Conservation (phyloP, 129 eudicot species). For the Centaurea solstitialis region DNA sequence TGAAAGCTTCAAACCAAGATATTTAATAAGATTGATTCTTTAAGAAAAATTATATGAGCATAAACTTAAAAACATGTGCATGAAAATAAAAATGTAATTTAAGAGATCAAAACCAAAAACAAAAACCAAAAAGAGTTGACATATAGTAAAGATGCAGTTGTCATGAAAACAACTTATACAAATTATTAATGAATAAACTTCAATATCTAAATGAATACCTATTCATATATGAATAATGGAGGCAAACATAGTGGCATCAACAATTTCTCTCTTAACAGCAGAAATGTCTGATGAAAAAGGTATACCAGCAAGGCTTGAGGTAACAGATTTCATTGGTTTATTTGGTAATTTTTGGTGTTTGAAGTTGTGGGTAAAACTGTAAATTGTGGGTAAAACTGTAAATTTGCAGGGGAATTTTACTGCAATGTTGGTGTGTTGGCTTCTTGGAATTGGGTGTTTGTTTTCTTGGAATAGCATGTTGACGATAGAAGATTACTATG, state of each 20-base stretch:
- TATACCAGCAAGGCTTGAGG: constrained; percentile 3
- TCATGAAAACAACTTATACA: no score
- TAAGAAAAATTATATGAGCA: no score
- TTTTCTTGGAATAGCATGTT: constrained; percentile 72
- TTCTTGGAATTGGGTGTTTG: constrained; percentile 63
- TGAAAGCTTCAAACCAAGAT: no score
- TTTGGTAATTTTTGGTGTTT: constrained; percentile 1
- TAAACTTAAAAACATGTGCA: no score
- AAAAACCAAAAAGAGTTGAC: no score
- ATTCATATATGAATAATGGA: no score
- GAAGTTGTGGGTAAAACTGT: neutral
- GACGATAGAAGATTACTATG: constrained; percentile 58
- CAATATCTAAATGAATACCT: no score
- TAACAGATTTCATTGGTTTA: neutral
- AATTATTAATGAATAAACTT: no score
- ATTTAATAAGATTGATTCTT: no score
- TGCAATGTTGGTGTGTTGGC: constrained; percentile 57
- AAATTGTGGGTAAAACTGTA: neutral
- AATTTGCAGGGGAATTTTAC: constrained; percentile 45
- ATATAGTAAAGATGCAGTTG: no score
- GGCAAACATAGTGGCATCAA: neutral
- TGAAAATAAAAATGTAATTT: no score
- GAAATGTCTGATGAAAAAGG: neutral
- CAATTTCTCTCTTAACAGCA: neutral
- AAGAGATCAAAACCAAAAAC: no score